Evolutionary conservation across 2,329 filamentous ascomycete species (phyloP).

Genomic region (Epichloe scottii): DNA sequence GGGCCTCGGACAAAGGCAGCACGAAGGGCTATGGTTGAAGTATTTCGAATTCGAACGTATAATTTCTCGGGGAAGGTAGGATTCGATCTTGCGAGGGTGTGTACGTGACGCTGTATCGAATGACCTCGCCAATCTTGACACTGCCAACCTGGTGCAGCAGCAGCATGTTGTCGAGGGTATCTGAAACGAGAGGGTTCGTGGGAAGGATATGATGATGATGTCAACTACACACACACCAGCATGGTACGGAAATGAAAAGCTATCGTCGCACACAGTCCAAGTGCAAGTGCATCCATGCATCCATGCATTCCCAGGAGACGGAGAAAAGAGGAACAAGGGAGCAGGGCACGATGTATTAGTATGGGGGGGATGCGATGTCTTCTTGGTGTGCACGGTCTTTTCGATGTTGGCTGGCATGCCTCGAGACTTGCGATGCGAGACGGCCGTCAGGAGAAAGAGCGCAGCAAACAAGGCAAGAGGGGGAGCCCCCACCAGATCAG

Average conservation of each 20-base stretch:
- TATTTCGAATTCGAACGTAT: constrained; percentile 82
- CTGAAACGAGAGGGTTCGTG: no score
- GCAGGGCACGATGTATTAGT: neutral
- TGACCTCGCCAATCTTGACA: constrained; percentile 88
- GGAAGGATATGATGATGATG: neutral
- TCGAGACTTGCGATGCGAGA: neutral
- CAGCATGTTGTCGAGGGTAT: constrained; percentile 48
- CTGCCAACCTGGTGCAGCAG: constrained; percentile 82
- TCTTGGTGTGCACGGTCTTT: neutral
- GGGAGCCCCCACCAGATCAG: no score
- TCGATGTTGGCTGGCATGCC: neutral
- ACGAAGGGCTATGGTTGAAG: constrained; percentile 76
- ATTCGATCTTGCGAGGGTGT: constrained; percentile 82
- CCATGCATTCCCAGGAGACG: neutral
- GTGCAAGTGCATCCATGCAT: neutral
- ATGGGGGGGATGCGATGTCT: neutral
- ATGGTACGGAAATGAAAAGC: neutral
- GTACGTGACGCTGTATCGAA: constrained; percentile 87
- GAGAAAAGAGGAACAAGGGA: neutral
- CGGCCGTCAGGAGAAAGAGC: neutral
- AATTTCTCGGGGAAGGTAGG: constrained; percentile 68
- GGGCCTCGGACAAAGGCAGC: constrained; percentile 95
- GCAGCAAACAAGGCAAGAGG: no score
- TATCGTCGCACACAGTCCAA: no score
- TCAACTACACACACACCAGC: neutral